These are phyloP conservation scores for Medicago ruthenica DNA, from an alignment of 306 rosid genomes.

Conservation along the genomic window DNA sequence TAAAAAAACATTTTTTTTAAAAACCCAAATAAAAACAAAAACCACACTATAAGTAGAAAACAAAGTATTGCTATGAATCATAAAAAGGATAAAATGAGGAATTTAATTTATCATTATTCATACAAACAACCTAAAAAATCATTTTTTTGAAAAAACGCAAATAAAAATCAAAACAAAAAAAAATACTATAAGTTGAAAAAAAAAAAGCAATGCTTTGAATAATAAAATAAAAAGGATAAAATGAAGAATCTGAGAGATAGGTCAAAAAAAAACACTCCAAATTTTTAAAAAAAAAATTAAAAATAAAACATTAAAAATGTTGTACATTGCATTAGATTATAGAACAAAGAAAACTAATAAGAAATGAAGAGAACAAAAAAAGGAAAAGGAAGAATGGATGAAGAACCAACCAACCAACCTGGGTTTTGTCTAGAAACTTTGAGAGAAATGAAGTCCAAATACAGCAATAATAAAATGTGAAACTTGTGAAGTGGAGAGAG, in stretches of 20 bases:
- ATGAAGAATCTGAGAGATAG: constrained; percentile 6
- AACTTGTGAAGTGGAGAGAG: constrained; percentile 53
- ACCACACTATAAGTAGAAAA: background rate
- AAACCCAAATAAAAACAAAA: background rate
- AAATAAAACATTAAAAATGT: background rate
- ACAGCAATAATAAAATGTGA: constrained; percentile 49
- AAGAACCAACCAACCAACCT: constrained; percentile 48
- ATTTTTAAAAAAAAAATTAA: background rate
- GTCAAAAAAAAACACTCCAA: background rate
- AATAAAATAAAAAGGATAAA: constrained; percentile 1
- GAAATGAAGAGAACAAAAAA: background rate
- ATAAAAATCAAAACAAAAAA: too few species aligned
- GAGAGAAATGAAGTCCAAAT: constrained; percentile 49
- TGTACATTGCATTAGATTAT: background rate
- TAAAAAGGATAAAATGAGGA: background rate
- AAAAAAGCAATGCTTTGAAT: too few species aligned
- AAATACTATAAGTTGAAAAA: too few species aligned
- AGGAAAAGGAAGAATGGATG: background rate
- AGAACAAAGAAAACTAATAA: background rate
- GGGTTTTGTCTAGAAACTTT: constrained; percentile 49
- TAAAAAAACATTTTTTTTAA: background rate
- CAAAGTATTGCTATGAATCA: constrained; percentile 24
- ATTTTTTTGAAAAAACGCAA: too few species aligned
- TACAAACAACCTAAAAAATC: too few species aligned
- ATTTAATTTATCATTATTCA: background rate